Evolutionary conservation across 2,329 filamentous ascomycete species (phyloP), one percentile per base, ranked within the genome.

Genomic region (Conoideocrella luteorostrata): DNA sequence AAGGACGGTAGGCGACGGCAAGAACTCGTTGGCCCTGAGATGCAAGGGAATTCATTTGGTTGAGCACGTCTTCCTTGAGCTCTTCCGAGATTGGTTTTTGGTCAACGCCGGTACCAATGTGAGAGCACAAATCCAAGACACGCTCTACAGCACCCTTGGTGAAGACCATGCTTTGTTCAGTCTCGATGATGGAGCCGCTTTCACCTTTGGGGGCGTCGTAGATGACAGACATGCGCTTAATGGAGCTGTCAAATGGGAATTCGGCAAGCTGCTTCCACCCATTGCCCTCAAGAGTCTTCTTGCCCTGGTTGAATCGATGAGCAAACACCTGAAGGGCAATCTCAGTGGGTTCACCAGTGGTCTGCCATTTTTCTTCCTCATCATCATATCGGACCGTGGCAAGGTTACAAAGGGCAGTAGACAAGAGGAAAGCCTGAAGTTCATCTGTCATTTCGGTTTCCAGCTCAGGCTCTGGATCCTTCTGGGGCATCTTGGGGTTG

Each of bases 181-280:
- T 54, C n/a, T 67, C 59, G 12, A 66, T 56, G 10, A 69, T 62
- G 17, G 58, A 64, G 9, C 58, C 58, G 3, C 58, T 61, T 28
- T 71, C 65, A 7, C 59, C 59, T 5, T 56, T 50, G 2, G 74
- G 74, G 5, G 64, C 64, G 38, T 77, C 70, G 63, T 86, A 88
- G 36, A 88, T 74, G 44, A 88, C 84, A 7, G 82, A 86, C 85
- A 89, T 89, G 54, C 82, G 80, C 72, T 89, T 89, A 59, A 88
- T 79, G 53, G 75, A 75, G 44, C 82, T 86, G 61, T 89, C 84
- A 56, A 89, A 90, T n/a, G 84, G 84, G 48, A 86, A 86, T 55
- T 89, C 86, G 41, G 80, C 75, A 1, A 82, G 61, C 53, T 82
- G 74, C 51, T 74, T 75, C 78, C 80, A 83, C n/a, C 74, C 74